Conservation (phyloP, 2,329 filamentous ascomycete species). For the Chlorencoelia australis region DNA sequence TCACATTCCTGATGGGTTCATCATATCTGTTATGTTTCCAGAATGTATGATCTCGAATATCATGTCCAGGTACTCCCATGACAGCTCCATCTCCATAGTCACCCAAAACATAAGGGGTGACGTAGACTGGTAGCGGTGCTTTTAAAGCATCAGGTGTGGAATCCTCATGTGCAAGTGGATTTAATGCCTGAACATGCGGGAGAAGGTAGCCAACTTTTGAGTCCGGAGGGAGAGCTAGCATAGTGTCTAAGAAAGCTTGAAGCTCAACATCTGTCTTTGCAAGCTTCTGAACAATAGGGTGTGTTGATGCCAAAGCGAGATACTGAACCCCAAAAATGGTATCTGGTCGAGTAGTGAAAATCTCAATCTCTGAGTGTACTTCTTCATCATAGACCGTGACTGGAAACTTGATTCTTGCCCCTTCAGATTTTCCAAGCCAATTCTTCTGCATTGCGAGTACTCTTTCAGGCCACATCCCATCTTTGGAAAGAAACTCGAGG, state of each 20-base stretch:
- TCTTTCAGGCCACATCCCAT: constrained; percentile 68
- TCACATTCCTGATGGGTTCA: constrained; percentile 52
- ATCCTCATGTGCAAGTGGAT: constrained; percentile 52
- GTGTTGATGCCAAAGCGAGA: constrained; percentile 63
- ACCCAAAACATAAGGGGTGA: constrained; percentile 74
- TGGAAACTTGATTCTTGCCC: constrained; percentile 62
- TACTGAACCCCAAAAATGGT: constrained; percentile 85
- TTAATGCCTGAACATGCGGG: constrained; percentile 48
- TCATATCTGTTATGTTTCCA: constrained; percentile 61
- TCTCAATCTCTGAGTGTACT: constrained; percentile 39
- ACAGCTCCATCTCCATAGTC: constrained; percentile 82
- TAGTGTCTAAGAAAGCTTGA: constrained; percentile 55
- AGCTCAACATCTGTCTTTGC: constrained; percentile 52
- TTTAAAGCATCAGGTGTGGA: constrained; percentile 40
- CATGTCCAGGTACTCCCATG: constrained; percentile 87
- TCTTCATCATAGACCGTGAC: constrained; percentile 31
- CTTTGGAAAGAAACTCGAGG: constrained; percentile 52
- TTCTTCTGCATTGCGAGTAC: constrained; percentile 78
- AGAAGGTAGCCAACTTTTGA: constrained; percentile 61
- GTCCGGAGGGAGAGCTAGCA: constrained; percentile 44
- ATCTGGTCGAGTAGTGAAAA: constrained; percentile 79
- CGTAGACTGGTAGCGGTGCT: constrained; percentile 60
- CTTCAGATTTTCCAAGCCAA: constrained; percentile 75
- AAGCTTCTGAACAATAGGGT: constrained; percentile 55
- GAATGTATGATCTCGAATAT: constrained; percentile 67